Conservation (phyloP, 2,329 filamentous ascomycete genomes). For the Neonectria ditissima region DNA sequence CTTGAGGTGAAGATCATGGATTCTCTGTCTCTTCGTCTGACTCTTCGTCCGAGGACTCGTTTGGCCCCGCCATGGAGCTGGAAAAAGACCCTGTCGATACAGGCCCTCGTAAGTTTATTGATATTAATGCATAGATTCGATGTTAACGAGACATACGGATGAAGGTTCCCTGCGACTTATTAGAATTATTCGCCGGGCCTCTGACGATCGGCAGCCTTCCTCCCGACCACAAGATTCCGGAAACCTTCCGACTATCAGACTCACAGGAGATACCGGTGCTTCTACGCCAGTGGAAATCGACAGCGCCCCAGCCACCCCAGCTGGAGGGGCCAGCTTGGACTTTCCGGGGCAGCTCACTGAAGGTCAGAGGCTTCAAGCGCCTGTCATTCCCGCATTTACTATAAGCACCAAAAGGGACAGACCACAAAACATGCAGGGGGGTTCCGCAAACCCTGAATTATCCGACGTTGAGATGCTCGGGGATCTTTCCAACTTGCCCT, state of each 20-base stretch:
- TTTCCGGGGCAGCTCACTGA: background rate
- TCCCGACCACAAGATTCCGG: background rate
- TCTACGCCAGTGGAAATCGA: background rate
- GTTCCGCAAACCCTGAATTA: background rate
- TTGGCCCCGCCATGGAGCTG: background rate
- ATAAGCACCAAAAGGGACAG: background rate
- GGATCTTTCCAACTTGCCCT: background rate
- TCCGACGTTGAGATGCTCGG: background rate
- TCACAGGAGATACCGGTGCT: background rate
- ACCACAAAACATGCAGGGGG: background rate
- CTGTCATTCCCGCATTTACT: background rate
- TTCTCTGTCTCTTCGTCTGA: background rate
- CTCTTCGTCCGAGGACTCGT: background rate
- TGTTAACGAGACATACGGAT: background rate
- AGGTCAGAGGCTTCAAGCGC: background rate
- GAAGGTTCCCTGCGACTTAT: constrained; percentile 8
- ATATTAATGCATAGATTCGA: background rate
- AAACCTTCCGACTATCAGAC: background rate
- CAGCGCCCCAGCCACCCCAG: background rate
- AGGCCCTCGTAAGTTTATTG: background rate
- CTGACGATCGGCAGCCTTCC: background rate
- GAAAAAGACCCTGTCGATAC: background rate
- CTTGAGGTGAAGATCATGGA: background rate
- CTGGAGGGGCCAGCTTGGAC: background rate
- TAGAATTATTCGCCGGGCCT: background rate